Conservation (phyloP, 352 stramenopile genomes). For the Globisporangium takayamanum region DNA sequence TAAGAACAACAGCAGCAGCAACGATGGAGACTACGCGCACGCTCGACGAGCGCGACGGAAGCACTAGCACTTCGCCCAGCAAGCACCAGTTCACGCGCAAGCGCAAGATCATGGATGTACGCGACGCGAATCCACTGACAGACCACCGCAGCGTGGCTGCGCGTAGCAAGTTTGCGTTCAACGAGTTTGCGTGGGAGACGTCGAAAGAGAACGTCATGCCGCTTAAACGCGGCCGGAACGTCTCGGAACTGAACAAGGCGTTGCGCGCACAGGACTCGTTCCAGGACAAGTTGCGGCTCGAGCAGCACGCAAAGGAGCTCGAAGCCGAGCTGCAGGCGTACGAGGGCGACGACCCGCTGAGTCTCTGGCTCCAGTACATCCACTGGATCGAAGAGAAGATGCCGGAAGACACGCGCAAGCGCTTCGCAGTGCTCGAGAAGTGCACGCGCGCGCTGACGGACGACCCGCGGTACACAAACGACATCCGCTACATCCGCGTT, state of each 20-base stretch:
- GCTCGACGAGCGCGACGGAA: slow-evolving; percentile 10
- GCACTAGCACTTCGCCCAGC: slow-evolving; percentile 5
- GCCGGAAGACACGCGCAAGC: slow-evolving; percentile 78
- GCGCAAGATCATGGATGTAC: slow-evolving; percentile 31
- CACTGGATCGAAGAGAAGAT: slow-evolving; percentile 78
- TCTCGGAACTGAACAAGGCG: slow-evolving; percentile 70
- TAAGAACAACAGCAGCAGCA: slow-evolving; percentile 1
- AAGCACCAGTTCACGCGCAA: slow-evolving; percentile 16
- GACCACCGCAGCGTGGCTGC: slow-evolving; percentile 1
- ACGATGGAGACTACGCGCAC: slow-evolving; percentile 7
- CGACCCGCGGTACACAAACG: slow-evolving; percentile 56
- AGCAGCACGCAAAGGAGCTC: slow-evolving; percentile 43
- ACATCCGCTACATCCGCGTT: slow-evolving; percentile 73
- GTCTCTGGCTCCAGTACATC: slow-evolving; percentile 65
- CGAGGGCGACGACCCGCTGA: slow-evolving; percentile 57
- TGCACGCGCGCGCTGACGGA: slow-evolving; percentile 69
- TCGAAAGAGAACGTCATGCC: slow-evolving; percentile 88
- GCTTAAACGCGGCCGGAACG: slow-evolving; percentile 71
- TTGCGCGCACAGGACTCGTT: slow-evolving; percentile 59
- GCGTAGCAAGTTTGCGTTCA: slow-evolving; percentile 4
- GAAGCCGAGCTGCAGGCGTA: slow-evolving; percentile 44
- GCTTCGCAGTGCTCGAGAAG: slow-evolving; percentile 66
- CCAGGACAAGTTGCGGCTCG: slow-evolving; percentile 48
- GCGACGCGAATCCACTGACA: slow-evolving; percentile 8
- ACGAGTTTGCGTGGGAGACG: slow-evolving; percentile 75